These are phyloP conservation scores for Colletotrichum simmondsii DNA, from an alignment of 2,329 filamentous ascomycete genomes.

Conservation along the genomic window DNA sequence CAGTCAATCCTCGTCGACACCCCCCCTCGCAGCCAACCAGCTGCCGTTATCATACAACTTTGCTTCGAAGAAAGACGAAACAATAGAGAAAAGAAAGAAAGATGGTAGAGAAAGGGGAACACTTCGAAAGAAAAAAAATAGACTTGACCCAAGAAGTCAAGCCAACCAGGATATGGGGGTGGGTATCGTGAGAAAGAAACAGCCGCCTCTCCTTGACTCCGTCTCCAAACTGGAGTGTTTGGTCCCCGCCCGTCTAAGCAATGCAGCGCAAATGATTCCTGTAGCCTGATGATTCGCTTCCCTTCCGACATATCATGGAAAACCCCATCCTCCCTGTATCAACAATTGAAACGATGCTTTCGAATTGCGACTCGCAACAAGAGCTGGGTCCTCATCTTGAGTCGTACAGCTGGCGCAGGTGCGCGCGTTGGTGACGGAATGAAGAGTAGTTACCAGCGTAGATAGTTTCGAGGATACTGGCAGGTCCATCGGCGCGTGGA, in stretches of 20 bases:
- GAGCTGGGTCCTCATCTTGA: constrained; percentile 13
- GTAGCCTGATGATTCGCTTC: constrained; percentile 1
- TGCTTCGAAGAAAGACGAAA: constrained; percentile 18
- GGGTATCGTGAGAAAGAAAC: constrained; percentile 32
- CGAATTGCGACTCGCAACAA: not conserved
- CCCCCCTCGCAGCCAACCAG: not conserved
- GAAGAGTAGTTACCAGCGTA: constrained; percentile 83
- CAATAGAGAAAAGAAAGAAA: not conserved
- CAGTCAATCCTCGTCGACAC: constrained; percentile 22
- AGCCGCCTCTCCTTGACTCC: constrained; percentile 32
- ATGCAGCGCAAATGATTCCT: constrained; percentile 18
- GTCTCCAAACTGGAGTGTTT: constrained; percentile 11
- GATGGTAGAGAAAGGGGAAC: not conserved
- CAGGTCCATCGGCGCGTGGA: constrained; percentile 38
- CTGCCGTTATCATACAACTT: constrained; percentile 26
- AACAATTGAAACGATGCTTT: not conserved
- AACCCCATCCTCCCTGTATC: not conserved
- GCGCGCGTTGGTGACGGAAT: constrained; percentile 76
- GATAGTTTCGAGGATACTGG: constrained; percentile 77
- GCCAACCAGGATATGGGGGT: not conserved
- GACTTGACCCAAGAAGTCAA: not conserved
- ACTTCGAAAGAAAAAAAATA: not conserved
- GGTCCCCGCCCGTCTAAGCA: constrained; percentile 13
- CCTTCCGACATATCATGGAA: not conserved
- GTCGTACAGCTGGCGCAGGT: constrained; percentile 65